Evolutionary conservation across 2,329 filamentous ascomycete species (phyloP).

Genomic region (Verticillium alfalfae): DNA sequence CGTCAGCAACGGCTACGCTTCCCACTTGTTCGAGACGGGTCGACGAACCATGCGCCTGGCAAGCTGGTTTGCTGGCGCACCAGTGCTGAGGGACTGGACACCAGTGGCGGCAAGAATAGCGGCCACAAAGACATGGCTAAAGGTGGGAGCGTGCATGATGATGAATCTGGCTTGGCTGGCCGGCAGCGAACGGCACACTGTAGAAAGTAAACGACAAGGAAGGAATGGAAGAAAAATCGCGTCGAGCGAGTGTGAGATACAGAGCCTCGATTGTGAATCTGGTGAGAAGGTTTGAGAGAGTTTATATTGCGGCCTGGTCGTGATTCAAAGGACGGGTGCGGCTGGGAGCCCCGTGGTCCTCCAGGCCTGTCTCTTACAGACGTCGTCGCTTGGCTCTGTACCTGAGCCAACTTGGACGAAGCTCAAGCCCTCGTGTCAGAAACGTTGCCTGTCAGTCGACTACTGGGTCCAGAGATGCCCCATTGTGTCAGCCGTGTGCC

Average conservation of each 20-base stretch:
- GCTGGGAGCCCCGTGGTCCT: not conserved
- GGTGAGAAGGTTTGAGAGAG: conserved; percentile 3
- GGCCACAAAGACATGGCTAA: not conserved
- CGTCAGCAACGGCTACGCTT: not conserved
- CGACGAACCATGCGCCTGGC: not conserved
- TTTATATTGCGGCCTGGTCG: not conserved
- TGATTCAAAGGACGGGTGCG: not conserved
- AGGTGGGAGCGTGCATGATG: conserved; percentile 1
- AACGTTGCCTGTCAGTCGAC: not conserved
- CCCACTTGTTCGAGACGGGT: not conserved
- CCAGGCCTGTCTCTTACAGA: not conserved
- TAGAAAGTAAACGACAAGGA: not conserved
- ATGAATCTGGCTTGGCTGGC: not conserved
- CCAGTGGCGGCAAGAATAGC: not conserved
- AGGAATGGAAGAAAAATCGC: not conserved
- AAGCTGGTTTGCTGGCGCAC: not conserved
- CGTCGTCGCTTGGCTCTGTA: not conserved
- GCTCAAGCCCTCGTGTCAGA: not conserved
- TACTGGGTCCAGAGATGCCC: not conserved
- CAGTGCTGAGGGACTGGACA: not conserved
- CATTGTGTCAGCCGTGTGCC: not conserved
- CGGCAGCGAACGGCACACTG: conserved; percentile 1
- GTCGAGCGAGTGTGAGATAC: not conserved
- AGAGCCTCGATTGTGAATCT: not conserved
- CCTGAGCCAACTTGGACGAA: not conserved